phyloP scores from a whole-genome alignment of 495 filamentous ascomycete genomes.

The Lasiosphaeriaceae sp. region DNA sequence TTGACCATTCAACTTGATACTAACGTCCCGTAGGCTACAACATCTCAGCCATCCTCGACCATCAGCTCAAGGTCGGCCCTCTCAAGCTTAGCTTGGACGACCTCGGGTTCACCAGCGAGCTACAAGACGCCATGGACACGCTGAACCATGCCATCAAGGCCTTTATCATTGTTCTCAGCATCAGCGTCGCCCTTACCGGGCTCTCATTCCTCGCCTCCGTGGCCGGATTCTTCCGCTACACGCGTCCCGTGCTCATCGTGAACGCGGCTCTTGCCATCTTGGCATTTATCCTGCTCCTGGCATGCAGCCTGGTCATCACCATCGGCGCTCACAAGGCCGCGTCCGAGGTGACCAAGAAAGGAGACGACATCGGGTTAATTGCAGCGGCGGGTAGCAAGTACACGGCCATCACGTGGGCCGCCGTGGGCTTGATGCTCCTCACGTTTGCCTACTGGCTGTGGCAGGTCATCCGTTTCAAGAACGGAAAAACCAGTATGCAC shows the following conservation, averaged over 20 bases:
- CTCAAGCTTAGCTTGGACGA: conserved; percentile 47
- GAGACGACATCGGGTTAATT: conserved; percentile 28
- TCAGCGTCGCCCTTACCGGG: conserved; percentile 55
- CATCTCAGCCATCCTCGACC: conserved; percentile 51
- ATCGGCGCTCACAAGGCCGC: conserved; percentile 28
- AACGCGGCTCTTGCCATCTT: conserved; percentile 26
- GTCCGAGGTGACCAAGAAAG: conserved; percentile 28
- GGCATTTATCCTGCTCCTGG: conserved; percentile 16
- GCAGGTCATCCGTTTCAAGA: conserved; percentile 5
- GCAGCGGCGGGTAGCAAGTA: conserved; percentile 31
- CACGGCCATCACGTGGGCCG: conserved; percentile 56
- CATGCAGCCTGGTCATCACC: conserved; percentile 21
- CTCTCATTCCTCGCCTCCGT: conserved; percentile 51
- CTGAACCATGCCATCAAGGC: conserved; percentile 46
- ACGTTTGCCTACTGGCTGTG: conserved; percentile 54
- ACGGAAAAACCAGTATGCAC: conserved; percentile 2
- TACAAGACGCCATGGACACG: conserved; percentile 57
- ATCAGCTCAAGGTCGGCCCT: conserved; percentile 47
- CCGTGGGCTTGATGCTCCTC: conserved; percentile 56
- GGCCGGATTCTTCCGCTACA: conserved; percentile 32
- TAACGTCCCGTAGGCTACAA: conserved; percentile 48
- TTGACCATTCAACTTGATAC: not conserved
- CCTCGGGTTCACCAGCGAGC: conserved; percentile 58
- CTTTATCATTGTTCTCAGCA: conserved; percentile 61
- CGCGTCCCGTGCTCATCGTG: not conserved